Conservation (phyloP, 768 basidiomycete genomes). For the Boletus sensibilis region DNA sequence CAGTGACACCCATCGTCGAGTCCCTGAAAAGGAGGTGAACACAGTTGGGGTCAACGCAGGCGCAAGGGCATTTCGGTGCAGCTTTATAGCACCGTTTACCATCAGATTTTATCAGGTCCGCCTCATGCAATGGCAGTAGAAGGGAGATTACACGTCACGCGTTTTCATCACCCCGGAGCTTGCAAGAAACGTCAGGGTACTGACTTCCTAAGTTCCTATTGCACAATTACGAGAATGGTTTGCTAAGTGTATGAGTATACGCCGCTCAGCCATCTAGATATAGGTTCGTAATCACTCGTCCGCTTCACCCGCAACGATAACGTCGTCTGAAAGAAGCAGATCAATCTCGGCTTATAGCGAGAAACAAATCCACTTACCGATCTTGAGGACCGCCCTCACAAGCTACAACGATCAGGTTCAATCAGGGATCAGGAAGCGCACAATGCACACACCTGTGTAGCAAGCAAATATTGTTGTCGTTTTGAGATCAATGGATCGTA, state of each 20-base stretch:
- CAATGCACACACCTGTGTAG: slow-evolving; percentile 74
- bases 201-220: slow-evolving; percentile 4
- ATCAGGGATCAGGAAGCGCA: neutral
- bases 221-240: slow-evolving; percentile 27
- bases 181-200: neutral
- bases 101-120: neutral
- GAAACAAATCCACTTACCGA: slow-evolving; percentile 49
- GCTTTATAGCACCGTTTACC: neutral
- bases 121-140: neutral
- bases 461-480: slow-evolving; percentile 92
- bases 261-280: slow-evolving; percentile 15
- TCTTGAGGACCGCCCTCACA: slow-evolving; percentile 85
- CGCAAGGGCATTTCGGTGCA: neutral
- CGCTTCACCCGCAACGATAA: slow-evolving; percentile 68
- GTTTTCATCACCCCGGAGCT: too few species aligned
- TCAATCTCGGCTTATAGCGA: slow-evolving; percentile 1
- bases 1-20: slow-evolving; percentile 20
- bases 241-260: slow-evolving; percentile 18
- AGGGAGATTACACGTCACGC: neutral
- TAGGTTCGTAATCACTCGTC: slow-evolving; percentile 52
- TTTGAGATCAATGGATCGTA: slow-evolving; percentile 98
- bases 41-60: neutral
- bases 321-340: slow-evolving; percentile 57
- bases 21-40: neutral
- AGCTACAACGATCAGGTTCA: slow-evolving; percentile 44